Conservation (phyloP, 202 grass and related monocot species). For the Thinopyrum obtusiflorum region DNA sequence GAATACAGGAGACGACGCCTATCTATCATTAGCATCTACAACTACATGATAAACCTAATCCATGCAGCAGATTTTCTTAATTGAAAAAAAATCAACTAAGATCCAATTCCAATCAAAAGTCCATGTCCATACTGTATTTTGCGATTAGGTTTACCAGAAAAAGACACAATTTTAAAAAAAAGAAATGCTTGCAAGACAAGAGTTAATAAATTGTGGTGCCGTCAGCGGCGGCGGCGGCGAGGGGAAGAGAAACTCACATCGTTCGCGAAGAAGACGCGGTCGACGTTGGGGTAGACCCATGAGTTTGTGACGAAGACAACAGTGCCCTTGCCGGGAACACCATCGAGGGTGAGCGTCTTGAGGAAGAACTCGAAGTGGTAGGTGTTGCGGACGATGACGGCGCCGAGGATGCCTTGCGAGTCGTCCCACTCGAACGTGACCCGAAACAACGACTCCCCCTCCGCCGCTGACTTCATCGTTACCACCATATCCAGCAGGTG, state of each 20-base stretch:
- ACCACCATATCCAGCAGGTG: slow-evolving; percentile 52
- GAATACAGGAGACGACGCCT: no score
- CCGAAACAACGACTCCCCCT: slow-evolving; percentile 50
- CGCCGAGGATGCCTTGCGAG: slow-evolving; percentile 65
- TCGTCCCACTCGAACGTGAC: slow-evolving; percentile 76
- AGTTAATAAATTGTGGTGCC: no score
- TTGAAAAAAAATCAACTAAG: not conserved
- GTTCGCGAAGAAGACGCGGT: slow-evolving; percentile 86
- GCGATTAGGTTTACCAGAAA: no score
- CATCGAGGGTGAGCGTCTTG: slow-evolving; percentile 70
- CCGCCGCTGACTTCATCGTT: slow-evolving; percentile 26
- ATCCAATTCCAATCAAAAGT: not conserved
- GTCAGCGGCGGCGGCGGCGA: not conserved
- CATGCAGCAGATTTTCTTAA: not conserved
- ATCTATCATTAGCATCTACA: slow-evolving; percentile 14
- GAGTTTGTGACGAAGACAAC: slow-evolving; percentile 87
- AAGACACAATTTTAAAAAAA: no score
- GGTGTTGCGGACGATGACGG: slow-evolving; percentile 64
- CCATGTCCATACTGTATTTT: no score
- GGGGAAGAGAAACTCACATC: slow-evolving; percentile 34
- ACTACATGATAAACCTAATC: slow-evolving; percentile 4
- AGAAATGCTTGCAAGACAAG: no score
- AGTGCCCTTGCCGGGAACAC: slow-evolving; percentile 57
- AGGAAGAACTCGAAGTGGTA: slow-evolving; percentile 61
- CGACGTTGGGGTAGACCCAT: slow-evolving; percentile 56